phyloP scores from a whole-genome alignment of 2,329 filamentous ascomycete genomes.

The Scedosporium apiospermum region DNA sequence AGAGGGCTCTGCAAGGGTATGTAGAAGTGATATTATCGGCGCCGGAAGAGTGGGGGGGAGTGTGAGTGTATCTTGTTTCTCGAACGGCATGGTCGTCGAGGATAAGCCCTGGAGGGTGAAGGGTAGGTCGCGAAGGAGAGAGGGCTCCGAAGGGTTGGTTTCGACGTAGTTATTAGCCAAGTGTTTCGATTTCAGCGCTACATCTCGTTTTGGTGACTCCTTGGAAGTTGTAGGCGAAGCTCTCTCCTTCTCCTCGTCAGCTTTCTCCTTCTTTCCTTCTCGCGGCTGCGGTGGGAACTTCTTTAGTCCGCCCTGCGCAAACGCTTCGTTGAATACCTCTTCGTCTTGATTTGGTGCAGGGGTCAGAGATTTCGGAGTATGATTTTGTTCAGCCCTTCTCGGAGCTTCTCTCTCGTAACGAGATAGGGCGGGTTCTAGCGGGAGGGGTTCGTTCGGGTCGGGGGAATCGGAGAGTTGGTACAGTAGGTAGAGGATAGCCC shows the following conservation, averaged over 20 bases:
- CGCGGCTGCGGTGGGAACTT: conserved; percentile 29
- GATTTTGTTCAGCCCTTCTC: conserved; percentile 27
- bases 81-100: conserved; percentile 73
- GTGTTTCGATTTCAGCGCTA: conserved; percentile 47
- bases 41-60: conserved; percentile 72
- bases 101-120: conserved; percentile 90
- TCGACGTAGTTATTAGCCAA: conserved; percentile 47
- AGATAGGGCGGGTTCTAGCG: conserved; percentile 15
- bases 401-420: conserved; percentile 26
- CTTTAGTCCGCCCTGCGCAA: conserved; percentile 42
- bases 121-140: conserved; percentile 69
- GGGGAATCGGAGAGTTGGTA: conserved; percentile 69
- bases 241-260: conserved; percentile 11
- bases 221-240: conserved; percentile 13
- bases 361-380: conserved; percentile 23
- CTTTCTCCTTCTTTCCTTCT: conserved; percentile 27
- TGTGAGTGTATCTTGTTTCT: conserved; percentile 57
- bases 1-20: conserved; percentile 85
- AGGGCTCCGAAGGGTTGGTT: conserved; percentile 53
- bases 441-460: conserved; percentile 41
- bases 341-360: conserved; percentile 32
- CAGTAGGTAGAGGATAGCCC: conserved; percentile 88
- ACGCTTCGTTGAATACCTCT: conserved; percentile 41
- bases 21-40: conserved; percentile 76
- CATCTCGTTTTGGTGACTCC: conserved; percentile 31